A percentile compares a stretch with the other conserved stretches of the same genome.
Conservation (phyloP, 2,329 filamentous ascomycete species). For the Huntiella bhutanensis region DNA sequence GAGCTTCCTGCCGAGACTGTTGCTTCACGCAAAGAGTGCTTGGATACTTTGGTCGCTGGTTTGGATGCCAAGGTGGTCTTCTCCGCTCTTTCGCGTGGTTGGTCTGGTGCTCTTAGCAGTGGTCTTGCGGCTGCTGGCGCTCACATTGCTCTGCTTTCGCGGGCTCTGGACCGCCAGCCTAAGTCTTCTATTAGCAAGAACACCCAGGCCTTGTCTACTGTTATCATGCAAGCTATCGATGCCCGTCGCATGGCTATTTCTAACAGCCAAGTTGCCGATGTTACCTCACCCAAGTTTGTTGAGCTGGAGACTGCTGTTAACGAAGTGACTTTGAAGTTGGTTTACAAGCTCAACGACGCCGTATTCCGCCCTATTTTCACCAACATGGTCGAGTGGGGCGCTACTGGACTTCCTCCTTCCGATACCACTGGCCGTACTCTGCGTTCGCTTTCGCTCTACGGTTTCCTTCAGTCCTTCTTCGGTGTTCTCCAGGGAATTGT, state of each 20-base stretch:
- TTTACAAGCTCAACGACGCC: constrained; percentile 90
- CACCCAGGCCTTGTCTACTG: constrained; percentile 45
- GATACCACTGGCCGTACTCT: constrained; percentile 38
- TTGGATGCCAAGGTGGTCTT: constrained; percentile 63
- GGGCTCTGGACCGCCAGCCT: constrained; percentile 55
- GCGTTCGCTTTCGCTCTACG: constrained; percentile 60
- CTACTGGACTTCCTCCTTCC: constrained; percentile 36
- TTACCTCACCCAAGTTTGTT: constrained; percentile 30
- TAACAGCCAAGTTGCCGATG: constrained; percentile 26
- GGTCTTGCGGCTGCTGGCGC: constrained; percentile 48
- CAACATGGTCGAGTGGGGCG: constrained; percentile 67
- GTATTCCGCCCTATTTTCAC: constrained; percentile 84
- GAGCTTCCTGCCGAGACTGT: constrained; percentile 41
- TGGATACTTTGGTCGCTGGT: constrained; percentile 56
- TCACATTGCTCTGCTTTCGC: constrained; percentile 48
- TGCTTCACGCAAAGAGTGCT: constrained; percentile 47
- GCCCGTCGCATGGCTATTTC: constrained; percentile 38
- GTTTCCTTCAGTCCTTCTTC: constrained; percentile 65
- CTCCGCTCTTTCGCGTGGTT: constrained; percentile 51
- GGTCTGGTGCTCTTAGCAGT: constrained; percentile 41
- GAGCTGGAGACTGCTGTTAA: constrained; percentile 47
- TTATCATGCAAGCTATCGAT: constrained; percentile 43
- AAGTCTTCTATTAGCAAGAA: constrained; percentile 68
- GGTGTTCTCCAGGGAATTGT: constrained; percentile 80
- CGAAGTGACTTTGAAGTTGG: constrained; percentile 65